These are phyloP conservation scores for Geranium incanum DNA, from an alignment of 441 rosid species.

Conservation along the genomic window DNA sequence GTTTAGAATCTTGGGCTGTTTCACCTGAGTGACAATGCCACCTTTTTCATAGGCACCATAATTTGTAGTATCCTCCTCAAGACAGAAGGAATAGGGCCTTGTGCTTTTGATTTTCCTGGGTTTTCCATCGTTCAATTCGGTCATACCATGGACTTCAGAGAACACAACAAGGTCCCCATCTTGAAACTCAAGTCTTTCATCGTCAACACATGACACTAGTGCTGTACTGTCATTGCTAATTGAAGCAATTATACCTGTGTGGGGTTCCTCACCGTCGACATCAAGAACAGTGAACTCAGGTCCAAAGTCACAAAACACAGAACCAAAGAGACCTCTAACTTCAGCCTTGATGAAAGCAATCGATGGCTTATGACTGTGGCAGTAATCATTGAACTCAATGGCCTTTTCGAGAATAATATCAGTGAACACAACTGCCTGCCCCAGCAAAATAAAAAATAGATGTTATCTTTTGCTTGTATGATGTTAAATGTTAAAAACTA, in stretches of 20 bases:
- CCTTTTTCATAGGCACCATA: conserved; percentile 60
- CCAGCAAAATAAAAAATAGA: conserved; percentile 17
- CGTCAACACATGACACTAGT: conserved; percentile 74
- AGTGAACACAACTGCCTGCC: conserved; percentile 84
- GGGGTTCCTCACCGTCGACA: conserved; percentile 89
- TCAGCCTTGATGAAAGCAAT: conserved; percentile 73
- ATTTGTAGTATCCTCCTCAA: conserved; percentile 70
- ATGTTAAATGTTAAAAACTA: not conserved
- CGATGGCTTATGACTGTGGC: conserved; percentile 70
- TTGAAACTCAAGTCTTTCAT: conserved; percentile 88
- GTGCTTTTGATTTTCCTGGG: conserved; percentile 77
- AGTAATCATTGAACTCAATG: conserved; percentile 62
- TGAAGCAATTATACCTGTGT: conserved; percentile 82
- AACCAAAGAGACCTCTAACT: conserved; percentile 85
- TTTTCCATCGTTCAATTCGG: conserved; percentile 76
- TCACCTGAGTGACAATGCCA: conserved; percentile 91
- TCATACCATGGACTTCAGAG: conserved; percentile 87
- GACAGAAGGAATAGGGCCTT: conserved; percentile 67
- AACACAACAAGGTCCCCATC: conserved; percentile 84
- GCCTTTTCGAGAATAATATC: conserved; percentile 59
- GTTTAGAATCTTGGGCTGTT: conserved; percentile 64
- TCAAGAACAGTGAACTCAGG: conserved; percentile 73
- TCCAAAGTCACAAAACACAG: conserved; percentile 82
- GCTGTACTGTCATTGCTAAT: conserved; percentile 76
- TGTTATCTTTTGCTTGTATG: conserved; percentile 12